Evolutionary conservation across 139 green algal genomes (phyloP), one percentile per base, ranked within the genome.

Genomic region (Coccomyxa sp.): DNA sequence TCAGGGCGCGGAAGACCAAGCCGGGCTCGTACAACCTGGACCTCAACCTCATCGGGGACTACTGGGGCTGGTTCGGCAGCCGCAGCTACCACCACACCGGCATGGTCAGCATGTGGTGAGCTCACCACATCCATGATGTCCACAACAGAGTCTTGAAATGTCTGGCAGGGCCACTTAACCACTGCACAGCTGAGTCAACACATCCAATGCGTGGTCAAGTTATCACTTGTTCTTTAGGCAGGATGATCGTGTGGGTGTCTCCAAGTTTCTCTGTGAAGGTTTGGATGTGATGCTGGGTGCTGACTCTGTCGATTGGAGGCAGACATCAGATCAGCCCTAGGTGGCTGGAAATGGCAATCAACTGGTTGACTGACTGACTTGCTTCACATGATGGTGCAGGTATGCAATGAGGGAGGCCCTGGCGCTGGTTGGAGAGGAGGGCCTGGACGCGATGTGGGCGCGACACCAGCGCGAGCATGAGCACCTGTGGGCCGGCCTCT

Each of bases 391-490:
- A 51, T 51, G 38, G n/a, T 63, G 67, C 67, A 86, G 84, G 83
- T 98, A 98, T 80, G 93, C 91, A 32, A 96, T 98, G 95, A 88
- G 95, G 45, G 95, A 98, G 86, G 93, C 95, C 11, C 86, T 98
- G 81, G 90, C 90, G 10, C 85, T 98, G 3, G 88, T 96, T n/a
- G 76, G 85, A 3, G 91, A 96, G 86, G 92, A 97, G 87, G 92
- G 91, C 1, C 82, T 94, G 77, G 82, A 91, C n/a, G 58, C 81
- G 16, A 88, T 89, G 88, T 94, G 92, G 92, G 79, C 85, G 18
- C 85, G 92, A 17, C 93, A 96, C 87, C 78, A 91, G 85, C 83
- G 84, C 31, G 82, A 90, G 83, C 89, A 94, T 85, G 81, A 89
- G 66, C 60, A 89, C 79, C 90, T 98, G 85, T 98, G 94, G 94